Percentiles rank a stretch among this genome's conserved stretches.
Evolutionary conservation across 192 early-diverging fungal genomes (phyloP).

Genomic region (Coemansia sp.): DNA sequence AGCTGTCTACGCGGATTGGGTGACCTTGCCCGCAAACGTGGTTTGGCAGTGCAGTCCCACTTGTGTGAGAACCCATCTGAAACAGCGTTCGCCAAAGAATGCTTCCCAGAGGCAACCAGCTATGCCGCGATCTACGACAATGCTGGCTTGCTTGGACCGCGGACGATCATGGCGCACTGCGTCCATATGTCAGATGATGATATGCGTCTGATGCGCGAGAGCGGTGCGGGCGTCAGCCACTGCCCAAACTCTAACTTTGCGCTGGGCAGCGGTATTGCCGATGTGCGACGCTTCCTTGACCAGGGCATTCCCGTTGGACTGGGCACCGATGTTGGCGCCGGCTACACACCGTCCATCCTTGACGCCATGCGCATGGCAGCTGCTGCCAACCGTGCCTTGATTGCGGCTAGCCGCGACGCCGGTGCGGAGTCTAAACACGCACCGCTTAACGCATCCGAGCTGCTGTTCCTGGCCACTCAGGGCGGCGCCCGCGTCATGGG

Average conservation of each 20-base stretch:
- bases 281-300: constrained; percentile 73
- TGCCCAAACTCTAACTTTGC: constrained; percentile 93
- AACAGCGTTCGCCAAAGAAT: constrained; percentile 66
- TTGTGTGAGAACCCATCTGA: constrained; percentile 82
- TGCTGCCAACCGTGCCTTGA: constrained; percentile 66
- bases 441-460: constrained; percentile 68
- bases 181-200: constrained; percentile 82
- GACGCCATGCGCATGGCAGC: constrained; percentile 84
- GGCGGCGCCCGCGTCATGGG: constrained; percentile 85
- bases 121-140: constrained; percentile 82
- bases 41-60: constrained; percentile 91
- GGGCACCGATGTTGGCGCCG: constrained; percentile 92
- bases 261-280: constrained; percentile 74
- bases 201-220: constrained; percentile 59
- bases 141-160: constrained; percentile 67
- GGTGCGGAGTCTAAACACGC: constrained; percentile 13
- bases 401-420: constrained; percentile 26
- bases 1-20: constrained; percentile 69
- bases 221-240: constrained; percentile 79
- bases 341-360: constrained; percentile 80
- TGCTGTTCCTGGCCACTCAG: constrained; percentile 84
- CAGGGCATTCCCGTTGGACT: constrained; percentile 83
- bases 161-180: constrained; percentile 91
- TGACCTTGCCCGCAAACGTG: constrained; percentile 66
- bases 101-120: constrained; percentile 68